A percentile compares a stretch with the other conserved stretches of the same genome.
phyloP scores from a whole-genome alignment of 345 rosid species.

The Draba incana region DNA sequence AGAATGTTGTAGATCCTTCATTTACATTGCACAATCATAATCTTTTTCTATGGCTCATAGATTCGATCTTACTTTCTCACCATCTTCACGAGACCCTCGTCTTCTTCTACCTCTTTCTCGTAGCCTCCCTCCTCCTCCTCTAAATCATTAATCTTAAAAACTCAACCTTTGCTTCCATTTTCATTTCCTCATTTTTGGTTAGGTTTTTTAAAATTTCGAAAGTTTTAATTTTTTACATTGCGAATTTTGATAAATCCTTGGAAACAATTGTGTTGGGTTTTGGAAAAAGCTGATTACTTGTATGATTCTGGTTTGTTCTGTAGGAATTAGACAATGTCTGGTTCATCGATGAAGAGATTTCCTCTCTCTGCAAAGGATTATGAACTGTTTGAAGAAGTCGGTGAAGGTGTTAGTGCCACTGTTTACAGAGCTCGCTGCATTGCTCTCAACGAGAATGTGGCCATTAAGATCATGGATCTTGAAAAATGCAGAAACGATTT shows the following conservation, averaged over 20 bases:
- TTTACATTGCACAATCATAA: constrained; percentile 20
- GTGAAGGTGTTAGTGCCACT: constrained; percentile 87
- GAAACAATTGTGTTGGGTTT: too few relatives aligned
- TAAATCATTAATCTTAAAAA: not conserved
- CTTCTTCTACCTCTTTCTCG: constrained; percentile 36
- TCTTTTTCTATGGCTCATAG: not conserved
- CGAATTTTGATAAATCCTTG: too few relatives aligned
- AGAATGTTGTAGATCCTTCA: constrained; percentile 11
- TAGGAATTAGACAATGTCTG: constrained; percentile 26
- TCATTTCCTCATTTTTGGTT: not conserved
- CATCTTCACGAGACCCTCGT: constrained; percentile 32
- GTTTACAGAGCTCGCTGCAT: constrained; percentile 79
- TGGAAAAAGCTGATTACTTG: too few relatives aligned
- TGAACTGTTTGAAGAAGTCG: constrained; percentile 74
- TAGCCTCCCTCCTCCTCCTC: constrained; percentile 5
- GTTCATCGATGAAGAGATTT: constrained; percentile 52
- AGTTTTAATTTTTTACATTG: not conserved
- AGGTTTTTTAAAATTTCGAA: not conserved
- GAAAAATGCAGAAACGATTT: constrained; percentile 83
- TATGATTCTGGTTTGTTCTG: not conserved
- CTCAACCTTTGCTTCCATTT: constrained; percentile 21
- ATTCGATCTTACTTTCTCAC: constrained; percentile 28
- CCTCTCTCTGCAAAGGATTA: constrained; percentile 71
- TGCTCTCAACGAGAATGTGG: constrained; percentile 74
- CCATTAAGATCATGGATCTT: constrained; percentile 79